A percentile compares a stretch with the other conserved stretches of the same genome.
Conservation (phyloP, 495 filamentous ascomycete genomes). For the Cladorrhinum samala region DNA sequence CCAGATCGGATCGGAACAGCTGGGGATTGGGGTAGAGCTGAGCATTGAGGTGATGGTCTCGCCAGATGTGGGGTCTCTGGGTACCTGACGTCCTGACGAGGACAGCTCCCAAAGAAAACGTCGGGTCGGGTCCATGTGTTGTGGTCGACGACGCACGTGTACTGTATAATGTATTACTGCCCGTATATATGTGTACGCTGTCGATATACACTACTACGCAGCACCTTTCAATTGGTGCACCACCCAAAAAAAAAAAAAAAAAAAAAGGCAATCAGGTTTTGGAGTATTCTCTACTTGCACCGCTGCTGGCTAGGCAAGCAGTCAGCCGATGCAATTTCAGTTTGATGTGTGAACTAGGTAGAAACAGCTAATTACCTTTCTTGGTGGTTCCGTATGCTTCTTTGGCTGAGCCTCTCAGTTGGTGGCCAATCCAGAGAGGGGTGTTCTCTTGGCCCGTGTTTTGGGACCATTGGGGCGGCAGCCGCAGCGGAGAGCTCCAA, state of each 20-base stretch:
- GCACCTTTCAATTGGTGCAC: neutral
- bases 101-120: too few relatives aligned
- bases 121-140: too few relatives aligned
- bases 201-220: too few relatives aligned
- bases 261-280: neutral
- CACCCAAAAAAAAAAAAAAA: neutral
- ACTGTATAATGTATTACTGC: too few relatives aligned
- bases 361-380: constrained; percentile 14
- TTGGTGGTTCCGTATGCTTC: constrained; percentile 19
- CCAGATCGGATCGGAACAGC: neutral
- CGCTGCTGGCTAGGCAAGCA: neutral
- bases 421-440: constrained; percentile 16
- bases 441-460: constrained; percentile 16
- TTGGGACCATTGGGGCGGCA: neutral
- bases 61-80: neutral
- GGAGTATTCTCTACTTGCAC: neutral
- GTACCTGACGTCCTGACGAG: neutral
- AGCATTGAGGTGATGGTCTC: neutral
- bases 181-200: too few relatives aligned
- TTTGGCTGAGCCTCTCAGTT: constrained; percentile 13
- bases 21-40: neutral
- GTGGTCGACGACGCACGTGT: too few relatives aligned
- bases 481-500: neutral
- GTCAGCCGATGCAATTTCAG: neutral
- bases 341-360: neutral